A percentile compares a stretch with the other conserved stretches of the same genome.
These are phyloP conservation scores for Mortierella hygrophila DNA, from an alignment of 192 early-diverging fungal genomes.

Conservation along the genomic window DNA sequence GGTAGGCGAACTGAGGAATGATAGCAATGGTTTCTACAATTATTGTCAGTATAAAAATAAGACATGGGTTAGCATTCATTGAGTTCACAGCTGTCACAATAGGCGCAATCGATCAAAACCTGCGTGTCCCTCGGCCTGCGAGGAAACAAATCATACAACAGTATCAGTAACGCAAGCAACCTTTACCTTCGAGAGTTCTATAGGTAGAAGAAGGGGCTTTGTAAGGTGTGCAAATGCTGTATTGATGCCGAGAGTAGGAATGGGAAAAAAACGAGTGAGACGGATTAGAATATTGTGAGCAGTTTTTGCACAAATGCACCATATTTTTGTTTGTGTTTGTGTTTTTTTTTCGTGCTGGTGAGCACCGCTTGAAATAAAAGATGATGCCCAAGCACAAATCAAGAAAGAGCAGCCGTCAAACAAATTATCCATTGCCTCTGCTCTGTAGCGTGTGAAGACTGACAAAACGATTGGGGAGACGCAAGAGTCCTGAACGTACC, in stretches of 20 bases:
- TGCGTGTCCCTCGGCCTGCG: neutral
- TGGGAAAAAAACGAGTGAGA: no score
- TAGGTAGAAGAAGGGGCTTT: constrained; percentile 13
- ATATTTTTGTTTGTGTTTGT: no score
- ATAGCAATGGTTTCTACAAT: constrained; percentile 24
- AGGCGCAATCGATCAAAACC: no score
- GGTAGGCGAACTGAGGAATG: constrained; percentile 41
- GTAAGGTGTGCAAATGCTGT: constrained; percentile 48
- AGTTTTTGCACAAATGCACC: no score
- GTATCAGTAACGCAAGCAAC: no score
- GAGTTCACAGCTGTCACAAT: no score
- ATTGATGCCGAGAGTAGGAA: neutral
- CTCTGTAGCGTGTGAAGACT: no score
- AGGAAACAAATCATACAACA: neutral
- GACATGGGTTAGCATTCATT: neutral
- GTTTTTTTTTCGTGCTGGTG: no score
- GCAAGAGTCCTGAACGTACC: constrained; percentile 9
- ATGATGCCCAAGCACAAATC: no score
- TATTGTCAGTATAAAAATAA: neutral
- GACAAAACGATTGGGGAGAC: neutral
- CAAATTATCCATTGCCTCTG: neutral
- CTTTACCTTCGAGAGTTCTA: constrained; percentile 25
- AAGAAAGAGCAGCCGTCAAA: no score
- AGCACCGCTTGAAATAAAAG: no score
- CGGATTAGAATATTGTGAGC: no score